Conservation (phyloP, 2,329 filamentous ascomycete genomes). For the Cercospora sp. region DNA sequence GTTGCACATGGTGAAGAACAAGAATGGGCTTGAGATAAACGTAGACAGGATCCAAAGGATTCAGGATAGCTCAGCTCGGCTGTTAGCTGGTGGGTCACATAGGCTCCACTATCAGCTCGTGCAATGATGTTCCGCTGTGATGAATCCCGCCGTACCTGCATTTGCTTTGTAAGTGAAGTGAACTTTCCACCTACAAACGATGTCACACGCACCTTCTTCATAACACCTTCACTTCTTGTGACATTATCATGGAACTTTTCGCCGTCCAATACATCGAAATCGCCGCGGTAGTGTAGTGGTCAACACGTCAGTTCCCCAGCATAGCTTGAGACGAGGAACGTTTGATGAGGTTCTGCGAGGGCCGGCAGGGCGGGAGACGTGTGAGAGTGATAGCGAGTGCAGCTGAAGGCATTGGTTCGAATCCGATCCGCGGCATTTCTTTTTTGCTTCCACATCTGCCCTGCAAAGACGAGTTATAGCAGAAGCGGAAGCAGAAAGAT, state of each 20-base stretch:
- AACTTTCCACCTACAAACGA: not conserved
- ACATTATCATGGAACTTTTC: not conserved
- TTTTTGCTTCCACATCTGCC: not conserved
- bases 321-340: conserved; percentile 5
- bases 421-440: not conserved
- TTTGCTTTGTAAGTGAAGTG: not conserved
- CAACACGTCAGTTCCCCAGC: conserved; percentile 6
- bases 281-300: conserved; percentile 6
- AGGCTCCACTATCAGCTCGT: not conserved
- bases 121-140: not conserved
- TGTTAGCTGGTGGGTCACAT: not conserved
- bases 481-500: not conserved
- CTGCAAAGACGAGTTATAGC: not conserved
- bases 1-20: not conserved
- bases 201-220: not conserved
- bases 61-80: not conserved
- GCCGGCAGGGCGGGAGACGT: conserved; percentile 4
- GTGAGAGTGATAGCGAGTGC: conserved; percentile 4
- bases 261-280: not conserved
- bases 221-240: not conserved
- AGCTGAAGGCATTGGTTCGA: conserved; percentile 5
- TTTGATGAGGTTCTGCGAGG: not conserved
- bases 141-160: not conserved
- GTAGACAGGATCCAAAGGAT: not conserved
- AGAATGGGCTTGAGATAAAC: not conserved